These are phyloP conservation scores for Orbilia blumenaviensis DNA, from an alignment of 2,329 filamentous ascomycete genomes.

Conservation along the genomic window DNA sequence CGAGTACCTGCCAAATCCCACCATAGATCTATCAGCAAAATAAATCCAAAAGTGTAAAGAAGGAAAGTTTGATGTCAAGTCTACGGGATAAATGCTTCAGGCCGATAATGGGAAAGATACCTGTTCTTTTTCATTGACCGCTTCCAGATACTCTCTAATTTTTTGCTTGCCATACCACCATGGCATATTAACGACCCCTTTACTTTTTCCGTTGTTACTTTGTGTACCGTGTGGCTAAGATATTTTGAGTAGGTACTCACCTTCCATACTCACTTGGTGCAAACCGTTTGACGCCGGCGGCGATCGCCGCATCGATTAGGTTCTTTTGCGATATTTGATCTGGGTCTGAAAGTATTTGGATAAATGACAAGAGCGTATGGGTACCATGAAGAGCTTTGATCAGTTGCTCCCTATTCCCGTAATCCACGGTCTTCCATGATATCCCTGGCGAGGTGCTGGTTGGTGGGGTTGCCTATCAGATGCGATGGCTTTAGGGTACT, in stretches of 20 bases:
- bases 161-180: slow-evolving; percentile 67
- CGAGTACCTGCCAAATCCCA: too few relatives aligned
- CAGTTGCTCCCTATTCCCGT: slow-evolving; percentile 62
- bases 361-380: slow-evolving; percentile 68
- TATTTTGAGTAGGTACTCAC: slow-evolving; percentile 57
- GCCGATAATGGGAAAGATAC: slow-evolving; percentile 55
- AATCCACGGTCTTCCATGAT: slow-evolving; percentile 63
- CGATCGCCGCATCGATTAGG: slow-evolving; percentile 62
- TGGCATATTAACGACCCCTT: slow-evolving; percentile 59
- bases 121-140: slow-evolving; percentile 65
- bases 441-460: slow-evolving; percentile 58
- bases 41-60: too few relatives aligned
- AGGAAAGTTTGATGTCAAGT: too few relatives aligned
- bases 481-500: too few relatives aligned
- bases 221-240: background rate
- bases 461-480: background rate
- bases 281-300: slow-evolving; percentile 62
- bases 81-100: background rate
- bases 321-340: slow-evolving; percentile 55
- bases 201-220: slow-evolving; percentile 55
- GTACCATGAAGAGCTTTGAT: slow-evolving; percentile 62
- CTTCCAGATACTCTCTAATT: slow-evolving; percentile 65
- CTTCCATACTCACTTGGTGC: slow-evolving; percentile 62
- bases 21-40: too few relatives aligned
- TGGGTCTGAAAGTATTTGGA: slow-evolving; percentile 60